phyloP scores from a whole-genome alignment of 768 basidiomycete species.

The Boletus subcaerulescens region DNA sequence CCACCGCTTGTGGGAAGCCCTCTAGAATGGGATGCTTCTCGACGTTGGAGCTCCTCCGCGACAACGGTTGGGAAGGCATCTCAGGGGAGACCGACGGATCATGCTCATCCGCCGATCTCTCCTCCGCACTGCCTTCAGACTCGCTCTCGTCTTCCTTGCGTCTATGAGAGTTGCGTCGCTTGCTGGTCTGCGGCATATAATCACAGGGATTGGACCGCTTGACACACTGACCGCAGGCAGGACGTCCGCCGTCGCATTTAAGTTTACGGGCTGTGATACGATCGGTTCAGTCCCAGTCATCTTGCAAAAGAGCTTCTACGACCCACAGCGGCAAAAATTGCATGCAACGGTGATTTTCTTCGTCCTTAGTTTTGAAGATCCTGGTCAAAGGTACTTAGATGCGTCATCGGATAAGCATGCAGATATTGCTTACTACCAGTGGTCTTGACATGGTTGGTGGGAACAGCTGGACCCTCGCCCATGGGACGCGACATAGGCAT shows the following conservation, averaged over 20 bases:
- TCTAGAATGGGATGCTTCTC: conserved; percentile 35
- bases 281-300: conserved; percentile 18
- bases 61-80: conserved; percentile 32
- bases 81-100: conserved; percentile 59
- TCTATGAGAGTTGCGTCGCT: conserved; percentile 64
- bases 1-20: conserved; percentile 28
- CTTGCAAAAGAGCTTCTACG: conserved; percentile 10
- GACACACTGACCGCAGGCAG: conserved; percentile 77
- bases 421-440: conserved; percentile 36
- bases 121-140: conserved; percentile 64
- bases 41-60: conserved; percentile 36
- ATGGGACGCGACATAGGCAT: conserved; percentile 40
- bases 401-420: conserved; percentile 4
- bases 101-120: conserved; percentile 49
- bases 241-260: conserved; percentile 84
- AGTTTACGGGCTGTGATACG: conserved; percentile 68
- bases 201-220: conserved; percentile 79
- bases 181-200: conserved; percentile 70
- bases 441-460: conserved; percentile 30
- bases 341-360: conserved; percentile 90
- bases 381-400: conserved; percentile 32
- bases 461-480: conserved; percentile 33
- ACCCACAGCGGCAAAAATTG: conserved; percentile 88
- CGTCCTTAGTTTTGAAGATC: conserved; percentile 62
- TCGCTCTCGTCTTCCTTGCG: conserved; percentile 58